A percentile compares a stretch with the other conserved stretches of the same genome.
These are phyloP conservation scores for Solanum chilense DNA, from an alignment of 257 asterid genomes.

Conservation along the genomic window DNA sequence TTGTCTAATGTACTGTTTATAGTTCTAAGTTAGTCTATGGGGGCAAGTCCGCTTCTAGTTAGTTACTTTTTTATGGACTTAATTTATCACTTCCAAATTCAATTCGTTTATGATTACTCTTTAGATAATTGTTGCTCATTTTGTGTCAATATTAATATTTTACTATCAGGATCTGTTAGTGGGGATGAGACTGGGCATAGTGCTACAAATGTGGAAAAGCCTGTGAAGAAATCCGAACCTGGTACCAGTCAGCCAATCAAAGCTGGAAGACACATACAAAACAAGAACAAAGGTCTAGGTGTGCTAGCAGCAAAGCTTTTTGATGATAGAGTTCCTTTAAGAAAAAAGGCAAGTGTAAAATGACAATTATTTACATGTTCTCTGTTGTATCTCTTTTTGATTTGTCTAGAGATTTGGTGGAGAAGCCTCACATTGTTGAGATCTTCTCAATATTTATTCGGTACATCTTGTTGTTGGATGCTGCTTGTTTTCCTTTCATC, in stretches of 20 bases:
- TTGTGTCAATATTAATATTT: conserved; percentile 10
- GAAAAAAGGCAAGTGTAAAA: conserved; percentile 46
- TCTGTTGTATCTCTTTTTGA: neutral
- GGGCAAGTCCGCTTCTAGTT: neutral
- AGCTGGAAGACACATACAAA: conserved; percentile 8
- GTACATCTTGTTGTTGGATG: neutral
- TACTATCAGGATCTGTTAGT: conserved; percentile 42
- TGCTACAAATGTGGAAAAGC: conserved; percentile 12
- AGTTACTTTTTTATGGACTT: neutral
- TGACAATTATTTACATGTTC: neutral
- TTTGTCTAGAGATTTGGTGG: neutral
- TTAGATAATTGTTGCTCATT: neutral
- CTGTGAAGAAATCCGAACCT: conserved; percentile 12
- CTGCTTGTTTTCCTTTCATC: neutral
- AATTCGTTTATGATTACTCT: neutral
- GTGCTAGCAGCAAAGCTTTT: conserved; percentile 30
- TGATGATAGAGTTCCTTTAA: conserved; percentile 41
- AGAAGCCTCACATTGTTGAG: neutral
- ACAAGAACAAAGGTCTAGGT: conserved; percentile 14
- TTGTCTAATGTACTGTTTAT: neutral
- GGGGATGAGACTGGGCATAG: conserved; percentile 20
- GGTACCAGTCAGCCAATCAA: neutral
- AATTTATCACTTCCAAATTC: neutral
- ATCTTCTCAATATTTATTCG: neutral
- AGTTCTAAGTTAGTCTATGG: neutral